Evolutionary conservation across 2,329 filamentous ascomycete genomes (phyloP).

Genomic region (Nemania abortiva): DNA sequence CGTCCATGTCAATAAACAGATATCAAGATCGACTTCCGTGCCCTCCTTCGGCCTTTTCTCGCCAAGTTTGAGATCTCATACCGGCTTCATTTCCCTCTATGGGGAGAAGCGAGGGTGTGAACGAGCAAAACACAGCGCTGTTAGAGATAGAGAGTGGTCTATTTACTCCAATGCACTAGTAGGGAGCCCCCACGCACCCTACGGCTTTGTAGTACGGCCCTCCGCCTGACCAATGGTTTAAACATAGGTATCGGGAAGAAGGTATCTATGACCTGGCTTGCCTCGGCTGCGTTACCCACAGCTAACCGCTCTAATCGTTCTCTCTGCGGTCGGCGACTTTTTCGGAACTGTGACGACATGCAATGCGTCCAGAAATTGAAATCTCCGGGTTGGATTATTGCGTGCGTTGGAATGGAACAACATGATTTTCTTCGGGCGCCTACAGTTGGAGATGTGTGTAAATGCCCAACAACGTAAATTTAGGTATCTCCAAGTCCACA

Average conservation of each 20-base stretch:
- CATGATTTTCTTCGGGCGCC: conserved; percentile 10
- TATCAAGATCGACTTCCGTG: neutral
- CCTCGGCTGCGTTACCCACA: neutral
- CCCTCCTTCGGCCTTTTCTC: conserved; percentile 17
- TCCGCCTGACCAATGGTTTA: neutral
- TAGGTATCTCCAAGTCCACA: conserved; percentile 16
- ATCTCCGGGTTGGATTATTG: neutral
- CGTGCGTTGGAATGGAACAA: conserved; percentile 1
- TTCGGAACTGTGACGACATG: neutral
- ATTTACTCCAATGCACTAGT: conserved; percentile 8
- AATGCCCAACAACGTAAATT: conserved; percentile 1
- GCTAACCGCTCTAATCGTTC: neutral
- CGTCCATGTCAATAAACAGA: neutral
- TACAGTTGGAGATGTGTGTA: conserved; percentile 15
- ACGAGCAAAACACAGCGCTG: neutral
- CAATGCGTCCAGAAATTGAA: neutral
- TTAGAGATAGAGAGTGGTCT: neutral
- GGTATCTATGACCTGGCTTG: conserved; percentile 1
- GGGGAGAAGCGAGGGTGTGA: neutral
- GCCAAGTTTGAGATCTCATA: conserved; percentile 3
- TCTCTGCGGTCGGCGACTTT: neutral
- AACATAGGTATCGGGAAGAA: neutral
- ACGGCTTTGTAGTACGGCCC: neutral
- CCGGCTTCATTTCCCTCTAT: neutral
- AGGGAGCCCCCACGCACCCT: neutral